A percentile compares a stretch with the other conserved stretches of the same genome.
Evolutionary conservation across 2,329 filamentous ascomycete genomes (phyloP).

Genomic region (Parafenestella ontariensis): DNA sequence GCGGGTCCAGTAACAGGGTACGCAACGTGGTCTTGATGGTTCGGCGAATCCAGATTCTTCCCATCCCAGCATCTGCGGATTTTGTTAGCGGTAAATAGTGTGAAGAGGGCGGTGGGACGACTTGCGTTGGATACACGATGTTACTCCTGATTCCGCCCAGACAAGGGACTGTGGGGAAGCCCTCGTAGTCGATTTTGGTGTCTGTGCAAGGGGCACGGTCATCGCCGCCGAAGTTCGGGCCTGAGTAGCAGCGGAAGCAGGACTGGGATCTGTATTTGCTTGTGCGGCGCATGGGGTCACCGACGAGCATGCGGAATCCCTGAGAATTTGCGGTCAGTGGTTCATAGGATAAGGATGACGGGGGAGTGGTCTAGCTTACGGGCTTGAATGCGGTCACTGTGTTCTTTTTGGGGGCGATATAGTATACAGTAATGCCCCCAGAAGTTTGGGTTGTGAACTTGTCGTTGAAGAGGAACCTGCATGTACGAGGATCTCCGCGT

Average conservation of each 20-base stretch:
- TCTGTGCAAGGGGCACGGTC: constrained; percentile 44
- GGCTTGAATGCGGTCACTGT: constrained; percentile 54
- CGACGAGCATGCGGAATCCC: constrained; percentile 58
- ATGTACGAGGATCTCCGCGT: constrained; percentile 10
- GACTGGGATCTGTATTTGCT: constrained; percentile 42
- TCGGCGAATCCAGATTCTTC: constrained; percentile 53
- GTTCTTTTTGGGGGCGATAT: constrained; percentile 51
- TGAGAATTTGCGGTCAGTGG: too few species aligned
- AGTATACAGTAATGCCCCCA: constrained; percentile 58
- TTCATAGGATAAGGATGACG: too few species aligned
- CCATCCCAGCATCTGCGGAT: constrained; percentile 58
- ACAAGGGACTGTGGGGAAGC: constrained; percentile 27
- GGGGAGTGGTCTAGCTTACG: too few species aligned
- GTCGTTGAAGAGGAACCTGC: constrained; percentile 46
- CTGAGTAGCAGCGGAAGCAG: constrained; percentile 56
- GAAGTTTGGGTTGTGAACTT: constrained; percentile 40
- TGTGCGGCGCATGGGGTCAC: constrained; percentile 43
- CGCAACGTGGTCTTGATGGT: constrained; percentile 61
- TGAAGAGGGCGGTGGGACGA: too few species aligned
- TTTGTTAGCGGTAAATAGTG: too few species aligned
- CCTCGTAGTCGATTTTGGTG: constrained; percentile 17
- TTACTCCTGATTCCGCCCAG: constrained; percentile 40
- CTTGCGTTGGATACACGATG: constrained; percentile 36
- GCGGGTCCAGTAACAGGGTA: constrained; percentile 48
- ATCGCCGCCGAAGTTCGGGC: constrained; percentile 55